phyloP scores from a whole-genome alignment of 768 basidiomycete species.

The Xerocomellus dryophilus region DNA sequence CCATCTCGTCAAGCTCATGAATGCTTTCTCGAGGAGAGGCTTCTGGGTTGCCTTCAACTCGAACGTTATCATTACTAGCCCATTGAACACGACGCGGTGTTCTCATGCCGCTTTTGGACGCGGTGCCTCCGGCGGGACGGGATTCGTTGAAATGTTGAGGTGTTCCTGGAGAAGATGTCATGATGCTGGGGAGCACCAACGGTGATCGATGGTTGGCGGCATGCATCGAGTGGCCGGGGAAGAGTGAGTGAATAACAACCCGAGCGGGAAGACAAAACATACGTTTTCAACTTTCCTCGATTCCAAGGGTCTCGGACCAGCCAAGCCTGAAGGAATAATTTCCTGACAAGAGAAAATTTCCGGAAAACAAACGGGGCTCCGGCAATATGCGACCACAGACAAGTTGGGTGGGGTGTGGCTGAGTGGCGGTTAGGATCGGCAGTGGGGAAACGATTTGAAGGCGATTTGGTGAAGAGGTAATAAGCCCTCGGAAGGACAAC shows the following conservation, averaged over 20 bases:
- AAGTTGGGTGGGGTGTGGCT: no score
- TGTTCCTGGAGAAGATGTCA: constrained; percentile 15
- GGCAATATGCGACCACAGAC: no score
- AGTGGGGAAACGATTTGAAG: background rate
- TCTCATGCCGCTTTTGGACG: constrained; percentile 33
- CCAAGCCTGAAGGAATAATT: background rate
- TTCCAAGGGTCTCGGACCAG: background rate
- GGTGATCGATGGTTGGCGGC: constrained; percentile 6
- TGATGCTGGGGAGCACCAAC: constrained; percentile 11
- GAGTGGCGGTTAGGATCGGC: background rate
- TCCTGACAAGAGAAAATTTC: no score
- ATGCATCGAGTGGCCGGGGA: background rate
- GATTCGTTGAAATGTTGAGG: constrained; percentile 5
- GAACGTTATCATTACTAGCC: constrained; percentile 34
- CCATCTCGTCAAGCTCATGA: constrained; percentile 55
- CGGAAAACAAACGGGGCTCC: background rate
- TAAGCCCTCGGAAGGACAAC: background rate
- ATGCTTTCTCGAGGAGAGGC: constrained; percentile 14
- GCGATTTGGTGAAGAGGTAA: no score
- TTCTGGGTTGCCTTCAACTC: background rate
- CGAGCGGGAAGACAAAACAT: background rate
- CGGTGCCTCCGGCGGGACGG: constrained; percentile 17
- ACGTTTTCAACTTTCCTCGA: constrained; percentile 1
- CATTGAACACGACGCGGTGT: constrained; percentile 55
- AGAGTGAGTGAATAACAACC: background rate